Conservation (phyloP, 257 asterid genomes). For the Solanum raphanifolium region DNA sequence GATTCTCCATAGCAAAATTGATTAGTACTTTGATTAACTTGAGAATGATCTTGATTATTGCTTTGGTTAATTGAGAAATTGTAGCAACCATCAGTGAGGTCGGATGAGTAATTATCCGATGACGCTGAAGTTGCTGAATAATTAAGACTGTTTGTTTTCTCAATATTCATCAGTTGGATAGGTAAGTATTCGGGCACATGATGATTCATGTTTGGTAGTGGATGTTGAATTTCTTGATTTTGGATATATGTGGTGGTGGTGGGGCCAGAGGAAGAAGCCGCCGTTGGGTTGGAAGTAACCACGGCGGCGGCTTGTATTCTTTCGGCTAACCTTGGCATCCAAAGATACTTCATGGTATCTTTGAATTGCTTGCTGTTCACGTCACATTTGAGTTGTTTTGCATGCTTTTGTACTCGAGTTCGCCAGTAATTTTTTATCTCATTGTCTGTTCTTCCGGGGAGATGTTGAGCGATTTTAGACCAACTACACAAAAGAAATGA, state of each 20-base stretch:
- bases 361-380: constrained; percentile 88
- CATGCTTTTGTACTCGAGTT: constrained; percentile 82
- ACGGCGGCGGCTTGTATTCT: constrained; percentile 55
- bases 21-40: constrained; percentile 6
- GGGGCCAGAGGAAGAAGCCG: not conserved
- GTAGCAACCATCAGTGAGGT: constrained; percentile 53
- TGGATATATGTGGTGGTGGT: not conserved
- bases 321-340: constrained; percentile 81
- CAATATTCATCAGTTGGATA: not conserved
- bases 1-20: constrained; percentile 17
- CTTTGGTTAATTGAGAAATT: constrained; percentile 25
- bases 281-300: not conserved
- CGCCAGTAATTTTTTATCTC: constrained; percentile 84
- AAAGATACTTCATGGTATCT: constrained; percentile 80
- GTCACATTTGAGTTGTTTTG: constrained; percentile 87
- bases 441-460: constrained; percentile 70
- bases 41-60: constrained; percentile 23
- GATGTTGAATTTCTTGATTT: not conserved
- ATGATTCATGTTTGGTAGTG: not conserved
- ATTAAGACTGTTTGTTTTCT: not conserved
- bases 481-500: constrained; percentile 23
- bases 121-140: constrained; percentile 55
- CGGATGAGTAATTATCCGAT: constrained; percentile 54
- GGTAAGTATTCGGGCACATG: constrained; percentile 4
- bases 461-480: constrained; percentile 82